Evolutionary conservation across 495 filamentous ascomycete genomes (phyloP), one percentile per base, ranked within the genome.

Genomic region (Parachaetomium inaequale): DNA sequence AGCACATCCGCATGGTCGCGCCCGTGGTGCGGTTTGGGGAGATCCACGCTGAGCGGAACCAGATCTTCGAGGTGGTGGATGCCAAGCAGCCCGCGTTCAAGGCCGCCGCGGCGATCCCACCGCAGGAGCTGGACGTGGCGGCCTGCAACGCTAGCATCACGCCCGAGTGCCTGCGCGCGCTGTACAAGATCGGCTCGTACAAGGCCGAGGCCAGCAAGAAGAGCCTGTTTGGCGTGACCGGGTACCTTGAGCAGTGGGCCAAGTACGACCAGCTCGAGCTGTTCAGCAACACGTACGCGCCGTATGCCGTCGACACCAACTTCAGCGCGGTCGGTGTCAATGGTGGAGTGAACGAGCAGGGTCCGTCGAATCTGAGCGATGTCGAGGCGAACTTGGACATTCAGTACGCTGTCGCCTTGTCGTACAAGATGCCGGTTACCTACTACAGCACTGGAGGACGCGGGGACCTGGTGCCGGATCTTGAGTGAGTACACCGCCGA

Each of bases 331-430:
- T 78, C 43, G 64, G 79, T 6, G 81, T 89, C 58, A 82, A 84
- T 55, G 84, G 83, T 11, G 83, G 79, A 4, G 51, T 74, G 54
- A 77, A 86, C 58, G 70, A 81, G 64, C 85, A 88, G 61, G 72
- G 72, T 62, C 74, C 81, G 7, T 66, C 68, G 19, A 21, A 32
- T 21, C 68, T 71, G 7, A 64, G 76, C 23, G 66, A 68, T 29
- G 80, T 79, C 36, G 89, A 93, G 72, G 89, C 88, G 56, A 87
- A 90, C 72, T 80, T 93, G 7, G 89, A 93, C 63, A 75, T 88
- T 34, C 85, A 92, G 72, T 88, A 88, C 59, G 83, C 86, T 63
- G 57, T 88, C 58, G 79, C 81, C 31, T 62, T 89, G 45, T 17
- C 31, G 0, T 51, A 51, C 56, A 49, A 36, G 90, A 94, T 64